These are phyloP conservation scores for Gossypium gossypioides DNA, from an alignment of 441 rosid genomes.

Conservation along the genomic window DNA sequence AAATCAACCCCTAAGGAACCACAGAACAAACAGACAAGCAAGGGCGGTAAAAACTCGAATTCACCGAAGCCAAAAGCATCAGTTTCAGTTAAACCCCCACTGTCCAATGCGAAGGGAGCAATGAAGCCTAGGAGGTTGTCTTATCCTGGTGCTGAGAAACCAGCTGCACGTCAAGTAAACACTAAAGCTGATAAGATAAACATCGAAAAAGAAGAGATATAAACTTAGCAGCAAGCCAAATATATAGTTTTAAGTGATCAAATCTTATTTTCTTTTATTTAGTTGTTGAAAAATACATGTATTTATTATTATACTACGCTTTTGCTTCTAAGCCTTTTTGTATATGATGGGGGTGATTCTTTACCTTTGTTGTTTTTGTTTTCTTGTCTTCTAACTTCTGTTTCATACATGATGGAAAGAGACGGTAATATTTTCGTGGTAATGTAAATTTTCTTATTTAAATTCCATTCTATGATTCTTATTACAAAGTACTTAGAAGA, in stretches of 20 bases:
- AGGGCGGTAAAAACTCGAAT: conserved; percentile 27
- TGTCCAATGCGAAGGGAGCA: conserved; percentile 28
- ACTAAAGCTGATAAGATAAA: conserved; percentile 22
- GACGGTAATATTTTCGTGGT: conserved; percentile 7
- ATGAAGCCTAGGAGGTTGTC: conserved; percentile 52
- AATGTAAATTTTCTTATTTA: conserved; percentile 15
- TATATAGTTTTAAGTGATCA: neutral
- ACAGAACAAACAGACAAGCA: conserved; percentile 33
- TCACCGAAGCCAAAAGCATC: conserved; percentile 41
- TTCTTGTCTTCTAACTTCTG: neutral
- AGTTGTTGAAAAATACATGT: neutral
- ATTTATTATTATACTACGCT: neutral
- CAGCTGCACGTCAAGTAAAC: conserved; percentile 16
- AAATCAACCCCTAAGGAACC: conserved; percentile 32
- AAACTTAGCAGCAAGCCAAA: conserved; percentile 15
- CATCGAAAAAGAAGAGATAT: conserved; percentile 13
- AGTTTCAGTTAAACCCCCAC: conserved; percentile 29
- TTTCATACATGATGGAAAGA: neutral
- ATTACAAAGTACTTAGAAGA: neutral
- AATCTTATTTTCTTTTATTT: neutral
- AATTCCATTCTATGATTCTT: neutral
- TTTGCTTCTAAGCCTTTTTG: conserved; percentile 4
- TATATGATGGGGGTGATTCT: conserved; percentile 13
- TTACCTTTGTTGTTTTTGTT: neutral
- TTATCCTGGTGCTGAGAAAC: conserved; percentile 48